Percentiles rank a stretch among this genome's conserved stretches.
These are phyloP conservation scores for Orbilia oligospora DNA, from an alignment of 2,329 filamentous ascomycete species.

Conservation along the genomic window DNA sequence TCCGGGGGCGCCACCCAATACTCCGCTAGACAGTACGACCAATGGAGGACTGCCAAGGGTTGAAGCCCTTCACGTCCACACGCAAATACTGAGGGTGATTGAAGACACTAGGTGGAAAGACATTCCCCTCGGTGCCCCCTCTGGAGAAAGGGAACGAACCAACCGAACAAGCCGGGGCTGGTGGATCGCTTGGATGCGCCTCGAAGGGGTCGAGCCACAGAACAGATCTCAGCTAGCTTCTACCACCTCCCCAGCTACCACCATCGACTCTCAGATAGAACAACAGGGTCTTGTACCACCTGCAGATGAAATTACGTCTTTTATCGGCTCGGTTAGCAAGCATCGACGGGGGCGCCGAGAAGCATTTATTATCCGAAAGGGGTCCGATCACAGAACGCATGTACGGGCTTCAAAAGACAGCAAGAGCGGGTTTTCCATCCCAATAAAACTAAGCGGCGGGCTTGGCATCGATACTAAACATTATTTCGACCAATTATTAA, in stretches of 20 bases:
- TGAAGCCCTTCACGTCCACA: conserved; percentile 77
- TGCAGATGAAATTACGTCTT: conserved; percentile 50
- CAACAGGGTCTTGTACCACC: conserved; percentile 46
- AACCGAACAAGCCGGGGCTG: conserved; percentile 78
- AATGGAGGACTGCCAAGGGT: conserved; percentile 67
- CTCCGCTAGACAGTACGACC: conserved; percentile 28
- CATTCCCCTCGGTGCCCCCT: conserved; percentile 47
- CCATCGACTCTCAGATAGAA: conserved; percentile 26
- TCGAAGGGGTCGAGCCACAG: conserved; percentile 59
- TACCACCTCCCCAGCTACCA: conserved; percentile 10
- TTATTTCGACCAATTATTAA: conserved; percentile 59
- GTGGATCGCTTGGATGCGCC: conserved; percentile 78
- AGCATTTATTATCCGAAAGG: conserved; percentile 57
- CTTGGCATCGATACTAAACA: conserved; percentile 59
- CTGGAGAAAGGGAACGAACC: conserved; percentile 73
- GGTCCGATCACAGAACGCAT: conserved; percentile 54
- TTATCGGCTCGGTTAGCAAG: conserved; percentile 56
- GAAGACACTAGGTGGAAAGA: conserved; percentile 66
- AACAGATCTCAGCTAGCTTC: conserved; percentile 9
- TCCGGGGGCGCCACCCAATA: conserved; percentile 69
- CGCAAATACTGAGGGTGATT: conserved; percentile 75
- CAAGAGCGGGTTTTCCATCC: conserved; percentile 50
- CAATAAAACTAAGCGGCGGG: conserved; percentile 56
- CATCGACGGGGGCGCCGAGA: conserved; percentile 48
- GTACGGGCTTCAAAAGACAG: conserved; percentile 49